A percentile compares a stretch with the other conserved stretches of the same genome.
phyloP scores from a whole-genome alignment of 345 rosid species.

The Murraya koenigii region DNA sequence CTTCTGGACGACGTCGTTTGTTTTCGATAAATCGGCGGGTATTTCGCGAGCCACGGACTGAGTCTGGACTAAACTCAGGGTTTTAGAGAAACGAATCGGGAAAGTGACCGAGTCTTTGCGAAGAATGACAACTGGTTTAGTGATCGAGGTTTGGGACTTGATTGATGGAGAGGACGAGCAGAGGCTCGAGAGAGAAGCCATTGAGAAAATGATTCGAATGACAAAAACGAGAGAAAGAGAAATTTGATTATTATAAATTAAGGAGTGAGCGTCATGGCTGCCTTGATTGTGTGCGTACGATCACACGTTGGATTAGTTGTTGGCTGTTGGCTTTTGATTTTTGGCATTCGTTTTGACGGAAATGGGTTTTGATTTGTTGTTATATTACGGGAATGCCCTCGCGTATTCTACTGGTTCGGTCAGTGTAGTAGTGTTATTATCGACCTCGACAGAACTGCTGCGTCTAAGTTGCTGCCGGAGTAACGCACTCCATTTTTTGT shows the following conservation, averaged over 20 bases:
- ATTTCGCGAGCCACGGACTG: slow-evolving; percentile 59
- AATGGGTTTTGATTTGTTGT: not conserved
- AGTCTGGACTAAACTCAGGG: slow-evolving; percentile 22
- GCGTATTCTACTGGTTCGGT: not conserved
- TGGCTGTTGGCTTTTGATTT: not conserved
- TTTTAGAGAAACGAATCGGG: slow-evolving; percentile 27
- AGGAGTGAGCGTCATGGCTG: not conserved
- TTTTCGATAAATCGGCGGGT: slow-evolving; percentile 38
- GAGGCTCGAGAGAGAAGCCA: slow-evolving; percentile 58
- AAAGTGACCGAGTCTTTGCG: slow-evolving; percentile 38
- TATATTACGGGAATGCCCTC: slow-evolving; percentile 4
- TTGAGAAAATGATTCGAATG: slow-evolving; percentile 29
- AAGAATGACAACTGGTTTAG: slow-evolving; percentile 22
- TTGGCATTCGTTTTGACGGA: not conserved
- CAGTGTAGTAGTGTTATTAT: no score
- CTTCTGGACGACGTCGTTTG: slow-evolving; percentile 26
- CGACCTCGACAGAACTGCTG: no score
- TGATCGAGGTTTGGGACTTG: slow-evolving; percentile 27
- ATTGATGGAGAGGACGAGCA: slow-evolving; percentile 42
- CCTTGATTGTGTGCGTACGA: not conserved
- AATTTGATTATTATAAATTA: not conserved
- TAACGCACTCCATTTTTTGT: no score
- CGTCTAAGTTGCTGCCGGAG: no score
- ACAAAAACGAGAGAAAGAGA: slow-evolving; percentile 20
- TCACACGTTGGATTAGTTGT: no score